A percentile compares a stretch with the other conserved stretches of the same genome.
Conservation (phyloP, 78 protist species). For the Anaeramoeba ignava region DNA sequence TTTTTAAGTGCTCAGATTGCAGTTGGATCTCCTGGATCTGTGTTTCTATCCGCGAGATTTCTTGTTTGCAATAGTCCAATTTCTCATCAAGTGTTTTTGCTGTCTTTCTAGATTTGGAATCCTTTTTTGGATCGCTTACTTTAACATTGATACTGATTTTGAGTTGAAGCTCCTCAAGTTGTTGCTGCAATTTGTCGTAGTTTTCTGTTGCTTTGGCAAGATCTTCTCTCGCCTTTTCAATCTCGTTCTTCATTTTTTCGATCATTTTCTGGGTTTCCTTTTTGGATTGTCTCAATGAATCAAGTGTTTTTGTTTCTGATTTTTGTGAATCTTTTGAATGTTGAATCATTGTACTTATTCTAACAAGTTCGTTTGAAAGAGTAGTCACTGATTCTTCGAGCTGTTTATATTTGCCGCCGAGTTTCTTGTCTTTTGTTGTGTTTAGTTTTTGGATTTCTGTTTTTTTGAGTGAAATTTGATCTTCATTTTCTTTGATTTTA, state of each 20-base stretch:
- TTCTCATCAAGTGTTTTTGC: neutral
- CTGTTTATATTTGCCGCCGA: neutral
- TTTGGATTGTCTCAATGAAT: neutral
- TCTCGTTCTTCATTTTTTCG: neutral
- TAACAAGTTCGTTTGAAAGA: neutral
- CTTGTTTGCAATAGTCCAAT: neutral
- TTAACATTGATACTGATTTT: neutral
- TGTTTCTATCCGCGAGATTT: conserved; percentile 10
- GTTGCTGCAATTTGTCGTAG: neutral
- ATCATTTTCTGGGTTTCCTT: neutral
- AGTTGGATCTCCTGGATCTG: neutral
- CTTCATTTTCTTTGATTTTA: neutral
- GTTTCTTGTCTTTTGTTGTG: neutral
- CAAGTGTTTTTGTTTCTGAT: neutral
- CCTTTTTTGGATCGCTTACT: neutral
- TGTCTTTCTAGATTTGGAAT: neutral
- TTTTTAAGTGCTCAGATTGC: neutral
- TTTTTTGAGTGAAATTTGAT: neutral
- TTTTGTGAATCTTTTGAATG: neutral
- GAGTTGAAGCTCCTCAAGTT: neutral
- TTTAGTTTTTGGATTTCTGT: neutral
- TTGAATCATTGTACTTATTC: neutral
- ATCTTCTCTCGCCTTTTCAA: neutral
- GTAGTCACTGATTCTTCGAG: neutral
- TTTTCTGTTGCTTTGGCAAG: neutral